Percentiles rank a stretch among this genome's conserved stretches.
Evolutionary conservation across 768 basidiomycete genomes (phyloP).

Genomic region (Tricholoma matsutake): DNA sequence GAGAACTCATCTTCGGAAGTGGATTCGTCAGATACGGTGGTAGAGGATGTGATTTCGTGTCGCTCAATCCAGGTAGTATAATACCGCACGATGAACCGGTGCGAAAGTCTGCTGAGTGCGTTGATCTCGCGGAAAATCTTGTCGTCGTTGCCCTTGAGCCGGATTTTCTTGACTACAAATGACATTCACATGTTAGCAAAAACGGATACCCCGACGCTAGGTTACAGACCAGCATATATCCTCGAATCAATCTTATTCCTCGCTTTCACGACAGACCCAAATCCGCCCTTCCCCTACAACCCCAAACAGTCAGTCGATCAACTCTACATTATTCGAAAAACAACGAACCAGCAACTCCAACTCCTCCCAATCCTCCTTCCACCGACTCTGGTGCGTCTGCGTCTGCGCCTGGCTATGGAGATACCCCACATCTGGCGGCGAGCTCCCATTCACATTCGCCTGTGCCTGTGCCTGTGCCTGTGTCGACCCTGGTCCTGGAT

Average conservation of each 20-base stretch:
- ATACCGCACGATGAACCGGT: slow-evolving; percentile 90
- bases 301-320: background rate
- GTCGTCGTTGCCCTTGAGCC: slow-evolving; percentile 76
- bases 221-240: slow-evolving; percentile 69
- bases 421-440: slow-evolving; percentile 70
- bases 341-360: slow-evolving; percentile 70
- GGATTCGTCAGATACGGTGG: slow-evolving; percentile 54
- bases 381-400: slow-evolving; percentile 65
- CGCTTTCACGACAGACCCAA: slow-evolving; percentile 94
- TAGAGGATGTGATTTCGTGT: slow-evolving; percentile 33
- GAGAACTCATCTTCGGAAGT: slow-evolving; percentile 31
- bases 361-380: slow-evolving; percentile 95
- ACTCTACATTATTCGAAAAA: background rate
- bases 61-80: slow-evolving; percentile 90
- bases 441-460: slow-evolving; percentile 18
- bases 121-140: slow-evolving; percentile 92
- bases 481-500: background rate
- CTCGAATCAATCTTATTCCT: slow-evolving; percentile 82
- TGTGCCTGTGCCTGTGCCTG: background rate
- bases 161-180: slow-evolving; percentile 79
- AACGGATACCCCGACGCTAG: no score
- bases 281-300: slow-evolving; percentile 78
- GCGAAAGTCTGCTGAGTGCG: slow-evolving; percentile 81
- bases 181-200: no score
- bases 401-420: slow-evolving; percentile 34